Percentiles rank a stretch among this genome's conserved stretches.
phyloP scores from a whole-genome alignment of 306 rosid species.

The Fagus sylvatica region DNA sequence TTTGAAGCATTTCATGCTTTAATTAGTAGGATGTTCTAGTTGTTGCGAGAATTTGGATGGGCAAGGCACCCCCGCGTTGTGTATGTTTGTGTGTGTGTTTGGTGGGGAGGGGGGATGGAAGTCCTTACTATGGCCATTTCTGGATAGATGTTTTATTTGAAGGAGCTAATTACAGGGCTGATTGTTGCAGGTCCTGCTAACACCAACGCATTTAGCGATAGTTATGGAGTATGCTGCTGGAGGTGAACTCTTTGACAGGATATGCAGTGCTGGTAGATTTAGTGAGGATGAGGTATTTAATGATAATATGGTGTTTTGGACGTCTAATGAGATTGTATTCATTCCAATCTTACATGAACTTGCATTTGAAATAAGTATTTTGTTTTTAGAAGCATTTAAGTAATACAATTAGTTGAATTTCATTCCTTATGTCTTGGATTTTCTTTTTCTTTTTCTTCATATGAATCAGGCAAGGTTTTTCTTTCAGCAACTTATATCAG shows the following conservation, averaged over 20 bases:
- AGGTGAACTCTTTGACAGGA: constrained; percentile 81
- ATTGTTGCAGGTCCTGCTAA: constrained; percentile 62
- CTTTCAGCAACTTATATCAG: constrained; percentile 89
- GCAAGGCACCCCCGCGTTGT: too few relatives aligned
- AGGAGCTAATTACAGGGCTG: constrained; percentile 27
- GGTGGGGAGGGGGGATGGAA: neutral
- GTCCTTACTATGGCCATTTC: neutral
- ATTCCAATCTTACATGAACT: neutral
- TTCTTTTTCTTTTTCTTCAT: constrained; percentile 17
- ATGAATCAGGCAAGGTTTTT: constrained; percentile 79
- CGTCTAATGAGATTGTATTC: neutral
- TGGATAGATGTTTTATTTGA: neutral
- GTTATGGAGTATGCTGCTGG: constrained; percentile 93
- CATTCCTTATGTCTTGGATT: constrained; percentile 1
- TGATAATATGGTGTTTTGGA: neutral
- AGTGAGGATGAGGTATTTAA: constrained; percentile 77
- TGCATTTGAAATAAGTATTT: constrained; percentile 4
- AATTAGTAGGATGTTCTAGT: neutral
- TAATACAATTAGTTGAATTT: neutral
- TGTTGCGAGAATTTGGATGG: neutral
- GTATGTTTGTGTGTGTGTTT: neutral
- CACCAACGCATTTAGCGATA: constrained; percentile 81
- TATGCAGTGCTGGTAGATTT: constrained; percentile 74
- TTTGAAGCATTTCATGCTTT: neutral
- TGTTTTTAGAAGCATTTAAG: neutral